Conservation (phyloP, 768 basidiomycete species). For the Coprinopsis marcescibilis region DNA sequence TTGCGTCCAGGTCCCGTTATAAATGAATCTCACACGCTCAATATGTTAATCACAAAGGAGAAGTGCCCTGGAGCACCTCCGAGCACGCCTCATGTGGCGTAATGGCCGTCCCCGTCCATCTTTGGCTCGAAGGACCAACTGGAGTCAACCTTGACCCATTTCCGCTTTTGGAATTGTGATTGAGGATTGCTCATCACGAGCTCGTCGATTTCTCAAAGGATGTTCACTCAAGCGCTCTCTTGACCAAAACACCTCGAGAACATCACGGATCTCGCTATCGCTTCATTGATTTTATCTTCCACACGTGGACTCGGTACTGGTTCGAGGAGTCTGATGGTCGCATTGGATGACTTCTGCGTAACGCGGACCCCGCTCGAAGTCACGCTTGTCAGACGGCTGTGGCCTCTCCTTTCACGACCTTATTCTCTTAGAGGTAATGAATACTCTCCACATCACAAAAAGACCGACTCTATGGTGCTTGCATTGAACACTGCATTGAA, state of each 20-base stretch:
- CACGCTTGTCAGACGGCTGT: not conserved
- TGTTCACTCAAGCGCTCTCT: not conserved
- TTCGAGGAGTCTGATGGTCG: not conserved
- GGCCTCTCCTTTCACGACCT: not conserved
- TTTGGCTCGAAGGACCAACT: too few species aligned
- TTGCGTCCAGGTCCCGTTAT: too few species aligned
- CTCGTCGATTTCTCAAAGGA: not conserved
- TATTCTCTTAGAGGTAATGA: not conserved
- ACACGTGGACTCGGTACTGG: not conserved
- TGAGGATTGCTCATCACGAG: not conserved
- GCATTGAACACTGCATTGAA: not conserved
- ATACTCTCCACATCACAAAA: too few species aligned
- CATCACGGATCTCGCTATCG: not conserved
- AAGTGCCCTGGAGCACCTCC: too few species aligned
- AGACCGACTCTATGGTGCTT: not conserved
- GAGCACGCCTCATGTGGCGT: too few species aligned
- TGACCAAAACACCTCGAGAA: not conserved
- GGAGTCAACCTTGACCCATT: too few species aligned
- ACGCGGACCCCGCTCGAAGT: not conserved
- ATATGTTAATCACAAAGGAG: not conserved
- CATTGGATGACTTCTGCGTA: not conserved
- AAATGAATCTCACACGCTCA: too few species aligned
- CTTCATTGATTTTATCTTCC: not conserved
- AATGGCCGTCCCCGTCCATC: too few species aligned
- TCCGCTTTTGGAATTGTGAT: conserved; percentile 1